Base-by-base conservation (phyloP, 768 basidiomycete genomes). In the Tricholoma matsutake region DNA sequence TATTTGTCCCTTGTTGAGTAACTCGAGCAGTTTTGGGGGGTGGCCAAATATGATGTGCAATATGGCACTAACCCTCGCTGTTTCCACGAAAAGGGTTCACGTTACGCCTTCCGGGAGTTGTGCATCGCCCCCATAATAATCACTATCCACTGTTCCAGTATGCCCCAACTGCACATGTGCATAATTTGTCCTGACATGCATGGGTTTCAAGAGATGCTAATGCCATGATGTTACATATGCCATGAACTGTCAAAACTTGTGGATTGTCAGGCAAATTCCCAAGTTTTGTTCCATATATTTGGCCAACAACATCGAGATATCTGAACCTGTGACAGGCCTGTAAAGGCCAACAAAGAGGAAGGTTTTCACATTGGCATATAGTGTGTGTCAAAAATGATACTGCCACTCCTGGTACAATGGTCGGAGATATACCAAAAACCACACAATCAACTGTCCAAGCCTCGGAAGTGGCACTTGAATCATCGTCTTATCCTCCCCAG, bases 41-140 rank as follows among this genome's bases (percentile, higher is more conserved):
- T 61, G 57, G 3, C 64, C 57, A 16, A 61, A 54, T 8, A 69
- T 34, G 1, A 55, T 11, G 41, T 69, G 68, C 25, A 67, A 59
- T 11, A 62, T 58, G 3, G 34, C 60, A 31, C 66, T 67, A 22
- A 62, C 53, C 14, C 53, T 34, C 10, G 59, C 59, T 2, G 56
- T 62, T 14, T 37, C 22, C 25, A 65, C 34, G 25, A 67, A 58
- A 6, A 31, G 25, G 4, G 58, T 28, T 4, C 54, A 57, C 34
- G 62, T 59, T 18, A 65, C 53, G 8, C 59, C 57, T 20, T 16
- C 34, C 0, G 66, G 66, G 2, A 65, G 31, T 9, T 56, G 34
- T 3, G 20, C 18, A 39, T 69, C 61, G 8, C n/a, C 28, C 3
- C 62, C 68, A 61, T 69, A 67, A 55, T 68, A 59, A 18, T 54